Percentiles rank a stretch among this genome's conserved stretches.
Conservation (phyloP, 2,329 filamentous ascomycete genomes). For the Harringtonia aguacate region DNA sequence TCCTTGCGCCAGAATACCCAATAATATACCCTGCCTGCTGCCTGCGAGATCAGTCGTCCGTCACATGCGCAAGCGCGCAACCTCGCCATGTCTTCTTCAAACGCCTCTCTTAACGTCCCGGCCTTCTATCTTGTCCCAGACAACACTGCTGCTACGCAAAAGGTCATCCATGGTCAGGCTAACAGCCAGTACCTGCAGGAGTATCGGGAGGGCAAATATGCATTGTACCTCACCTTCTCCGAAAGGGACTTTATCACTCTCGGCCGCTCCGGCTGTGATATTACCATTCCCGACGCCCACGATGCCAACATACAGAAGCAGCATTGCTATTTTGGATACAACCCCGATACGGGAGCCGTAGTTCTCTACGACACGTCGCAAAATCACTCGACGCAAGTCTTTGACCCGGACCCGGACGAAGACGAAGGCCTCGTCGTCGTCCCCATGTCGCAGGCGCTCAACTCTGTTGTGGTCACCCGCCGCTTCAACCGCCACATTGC, state of each 20-base stretch:
- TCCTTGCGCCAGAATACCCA: too few species aligned
- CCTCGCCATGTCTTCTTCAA: not conserved
- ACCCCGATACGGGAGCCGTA: conserved; percentile 15
- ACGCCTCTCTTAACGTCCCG: not conserved
- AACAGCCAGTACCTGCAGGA: not conserved
- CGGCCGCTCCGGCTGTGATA: conserved; percentile 11
- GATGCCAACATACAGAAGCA: conserved; percentile 12
- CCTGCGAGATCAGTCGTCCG: too few species aligned
- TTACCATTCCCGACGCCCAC: conserved; percentile 13
- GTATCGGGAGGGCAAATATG: not conserved
- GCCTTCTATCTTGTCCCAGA: conserved; percentile 3
- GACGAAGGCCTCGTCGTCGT: conserved; percentile 12
- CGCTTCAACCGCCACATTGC: conserved; percentile 16
- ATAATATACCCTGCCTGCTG: too few species aligned
- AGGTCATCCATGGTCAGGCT: not conserved
- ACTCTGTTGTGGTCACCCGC: conserved; percentile 15
- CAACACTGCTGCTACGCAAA: not conserved
- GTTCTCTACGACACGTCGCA: conserved; percentile 15
- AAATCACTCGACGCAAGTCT: conserved; percentile 13
- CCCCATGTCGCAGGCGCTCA: conserved; percentile 9
- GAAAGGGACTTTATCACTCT: conserved; percentile 8
- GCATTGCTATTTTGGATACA: conserved; percentile 16
- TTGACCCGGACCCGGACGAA: conserved; percentile 8
- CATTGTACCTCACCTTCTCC: conserved; percentile 7
- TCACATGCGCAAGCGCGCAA: not conserved